Evolutionary conservation across 805 yeast genomes (phyloP), one percentile per base, ranked within the genome.

Genomic region (Saccharomycopsis sp.): DNA sequence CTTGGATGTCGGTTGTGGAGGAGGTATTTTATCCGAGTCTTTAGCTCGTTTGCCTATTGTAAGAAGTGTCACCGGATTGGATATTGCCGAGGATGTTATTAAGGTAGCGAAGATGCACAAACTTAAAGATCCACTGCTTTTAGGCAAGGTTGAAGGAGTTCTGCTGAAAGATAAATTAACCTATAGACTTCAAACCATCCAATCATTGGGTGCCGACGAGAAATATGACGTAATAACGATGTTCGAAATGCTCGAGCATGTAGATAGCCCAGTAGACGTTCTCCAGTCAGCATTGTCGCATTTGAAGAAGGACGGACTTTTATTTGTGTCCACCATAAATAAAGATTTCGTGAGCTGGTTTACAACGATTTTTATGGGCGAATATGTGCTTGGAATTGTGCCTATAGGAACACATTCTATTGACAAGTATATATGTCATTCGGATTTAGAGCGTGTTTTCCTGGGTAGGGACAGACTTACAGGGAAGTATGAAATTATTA

Each of bases 1-100:
- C 0, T 73, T 94, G 58, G 99, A 94, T 68, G 84, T 94, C 56
- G 99, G 99, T 0, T 94, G 99, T 70, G 99, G 99, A 19, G 99
- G 99, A n/a, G 99, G 99, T 0, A 85, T 94, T 24, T 73, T 94
- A 19, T 76, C 92, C 3, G 99, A 94, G 69, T 85, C 93, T 0
- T 71, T 94, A 67, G 97, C 96, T 0, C 76, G 99, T 64, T 72
- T 88, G 64, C 79, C 80, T 2, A 79, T 80, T 59, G 82, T 89
- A 2, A 68, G 76, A 9, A 68, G 74, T 1, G 97, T 94, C 3
- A 77, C 75, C 54, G 99, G 96, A 1, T 81, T 93, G 51, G 99
- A 94, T 71, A 77, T 93, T 66, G 87, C 97, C 0, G 77, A 80
- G 0, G 96, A 90, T 50, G 97, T 92, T 5, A 68, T 94, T 17